A percentile compares a stretch with the other conserved stretches of the same genome.
These are phyloP conservation scores for Juncus inflexus DNA, from an alignment of 176 grass and related monocot genomes.

Conservation along the genomic window DNA sequence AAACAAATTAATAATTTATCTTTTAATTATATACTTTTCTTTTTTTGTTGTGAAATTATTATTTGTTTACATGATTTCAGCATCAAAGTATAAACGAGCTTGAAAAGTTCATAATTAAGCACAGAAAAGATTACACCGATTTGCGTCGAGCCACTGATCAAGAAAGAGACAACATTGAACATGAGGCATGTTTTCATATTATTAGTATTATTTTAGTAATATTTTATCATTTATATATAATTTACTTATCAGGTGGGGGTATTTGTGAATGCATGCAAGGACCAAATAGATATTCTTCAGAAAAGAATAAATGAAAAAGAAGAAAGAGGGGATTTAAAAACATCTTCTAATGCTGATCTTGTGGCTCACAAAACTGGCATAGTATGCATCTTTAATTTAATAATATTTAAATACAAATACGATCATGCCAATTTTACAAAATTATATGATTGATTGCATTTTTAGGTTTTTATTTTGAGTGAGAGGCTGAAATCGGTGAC, in stretches of 20 bases:
- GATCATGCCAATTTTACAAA: neutral
- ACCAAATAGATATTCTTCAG: conserved; percentile 94
- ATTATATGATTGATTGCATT: conserved; percentile 19
- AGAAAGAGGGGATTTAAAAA: conserved; percentile 43
- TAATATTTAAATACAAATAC: neutral
- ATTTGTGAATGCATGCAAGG: conserved; percentile 96
- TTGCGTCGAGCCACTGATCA: conserved; percentile 84
- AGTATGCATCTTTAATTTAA: conserved; percentile 55
- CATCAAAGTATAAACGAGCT: conserved; percentile 79
- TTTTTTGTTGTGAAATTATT: conserved; percentile 3
- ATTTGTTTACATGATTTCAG: conserved; percentile 35
- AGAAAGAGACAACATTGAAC: conserved; percentile 93
- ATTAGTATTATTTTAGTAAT: neutral
- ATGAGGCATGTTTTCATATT: conserved; percentile 53
- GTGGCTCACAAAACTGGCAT: conserved; percentile 96
- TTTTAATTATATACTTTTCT: neutral
- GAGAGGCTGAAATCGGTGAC: conserved; percentile 78
- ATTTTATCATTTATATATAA: neutral
- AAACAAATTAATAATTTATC: conserved; percentile 1
- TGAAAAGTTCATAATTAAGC: conserved; percentile 75
- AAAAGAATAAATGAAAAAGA: conserved; percentile 75
- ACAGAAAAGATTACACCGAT: conserved; percentile 83
- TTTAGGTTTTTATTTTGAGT: conserved; percentile 90
- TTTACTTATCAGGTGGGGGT: conserved; percentile 48
- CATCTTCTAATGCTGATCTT: conserved; percentile 68